Percentiles rank a stretch among this genome's conserved stretches.
phyloP scores from a whole-genome alignment of 2,329 filamentous ascomycete species.

The Fusarium siculi region DNA sequence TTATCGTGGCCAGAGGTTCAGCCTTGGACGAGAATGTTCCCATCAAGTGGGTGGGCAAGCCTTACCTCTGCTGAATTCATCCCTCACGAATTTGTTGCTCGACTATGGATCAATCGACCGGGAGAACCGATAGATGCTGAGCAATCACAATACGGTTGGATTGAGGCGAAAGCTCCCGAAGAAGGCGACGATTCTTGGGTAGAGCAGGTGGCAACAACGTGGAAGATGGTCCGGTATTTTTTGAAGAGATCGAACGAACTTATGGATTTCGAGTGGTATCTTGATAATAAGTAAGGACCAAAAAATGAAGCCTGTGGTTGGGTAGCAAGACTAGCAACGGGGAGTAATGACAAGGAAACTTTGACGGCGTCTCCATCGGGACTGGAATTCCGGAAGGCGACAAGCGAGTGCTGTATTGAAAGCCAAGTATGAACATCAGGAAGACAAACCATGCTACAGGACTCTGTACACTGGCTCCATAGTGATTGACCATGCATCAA shows the following conservation, averaged over 20 bases:
- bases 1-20: background rate
- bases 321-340: rapidly evolving
- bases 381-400: background rate
- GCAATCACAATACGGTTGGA: background rate
- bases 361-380: background rate
- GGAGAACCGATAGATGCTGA: background rate
- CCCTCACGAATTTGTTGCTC: background rate
- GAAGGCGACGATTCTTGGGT: background rate
- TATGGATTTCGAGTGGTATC: background rate
- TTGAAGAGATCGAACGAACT: background rate
- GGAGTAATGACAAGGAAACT: too few relatives aligned
- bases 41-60: too few relatives aligned
- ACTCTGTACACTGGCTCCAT: background rate
- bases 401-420: background rate
- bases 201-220: background rate
- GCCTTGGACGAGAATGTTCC: too few relatives aligned
- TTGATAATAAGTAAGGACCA: rapidly evolving
- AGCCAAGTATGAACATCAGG: too few relatives aligned
- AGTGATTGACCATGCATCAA: background rate
- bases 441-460: rapidly evolving
- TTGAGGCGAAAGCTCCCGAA: background rate
- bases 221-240: background rate
- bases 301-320: background rate
- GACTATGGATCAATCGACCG: background rate
- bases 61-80: too few relatives aligned